These are phyloP conservation scores for Talaromyces sp. DNA, from an alignment of 2,329 filamentous ascomycete genomes.

Conservation along the genomic window DNA sequence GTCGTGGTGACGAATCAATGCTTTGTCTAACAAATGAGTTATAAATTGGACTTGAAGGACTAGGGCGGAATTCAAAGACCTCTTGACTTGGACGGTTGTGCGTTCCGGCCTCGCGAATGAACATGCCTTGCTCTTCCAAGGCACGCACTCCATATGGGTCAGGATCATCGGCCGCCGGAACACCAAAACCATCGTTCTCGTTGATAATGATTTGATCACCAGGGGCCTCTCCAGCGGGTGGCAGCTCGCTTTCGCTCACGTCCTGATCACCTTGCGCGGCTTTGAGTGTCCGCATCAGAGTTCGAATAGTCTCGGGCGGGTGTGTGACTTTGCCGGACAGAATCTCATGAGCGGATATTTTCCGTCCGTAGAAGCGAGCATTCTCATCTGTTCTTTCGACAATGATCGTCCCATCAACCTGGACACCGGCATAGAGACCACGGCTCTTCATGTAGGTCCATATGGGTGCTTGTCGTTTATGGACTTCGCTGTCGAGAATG, in stretches of 20 bases:
- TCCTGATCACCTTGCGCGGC: slow-evolving; percentile 79
- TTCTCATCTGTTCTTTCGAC: slow-evolving; percentile 88
- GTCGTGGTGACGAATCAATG: slow-evolving; percentile 58
- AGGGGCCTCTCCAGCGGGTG: slow-evolving; percentile 65
- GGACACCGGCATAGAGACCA: slow-evolving; percentile 82
- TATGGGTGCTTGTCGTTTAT: slow-evolving; percentile 66
- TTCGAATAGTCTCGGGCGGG: slow-evolving; percentile 55
- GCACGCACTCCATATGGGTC: slow-evolving; percentile 90
- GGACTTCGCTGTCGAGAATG: slow-evolving; percentile 65
- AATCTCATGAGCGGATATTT: slow-evolving; percentile 61
- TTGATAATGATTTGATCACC: slow-evolving; percentile 63
- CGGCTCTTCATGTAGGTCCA: slow-evolving; percentile 88
- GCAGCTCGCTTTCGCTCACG: slow-evolving; percentile 66
- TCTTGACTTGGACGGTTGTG: slow-evolving; percentile 70
- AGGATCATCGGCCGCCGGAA: slow-evolving; percentile 75
- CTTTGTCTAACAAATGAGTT: slow-evolving; percentile 62
- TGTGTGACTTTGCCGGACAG: slow-evolving; percentile 58
- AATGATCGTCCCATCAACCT: slow-evolving; percentile 81
- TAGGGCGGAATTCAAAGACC: slow-evolving; percentile 77
- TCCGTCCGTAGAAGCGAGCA: slow-evolving; percentile 74
- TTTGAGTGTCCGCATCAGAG: slow-evolving; percentile 78
- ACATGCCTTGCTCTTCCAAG: slow-evolving; percentile 76
- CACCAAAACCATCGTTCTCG: slow-evolving; percentile 60
- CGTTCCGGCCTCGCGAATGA: slow-evolving; percentile 85
- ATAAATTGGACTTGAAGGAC: slow-evolving; percentile 67